A percentile compares a stretch with the other conserved stretches of the same genome.
These are phyloP conservation scores for Eucalyptus victrix DNA, from an alignment of 345 rosid species.

Conservation along the genomic window DNA sequence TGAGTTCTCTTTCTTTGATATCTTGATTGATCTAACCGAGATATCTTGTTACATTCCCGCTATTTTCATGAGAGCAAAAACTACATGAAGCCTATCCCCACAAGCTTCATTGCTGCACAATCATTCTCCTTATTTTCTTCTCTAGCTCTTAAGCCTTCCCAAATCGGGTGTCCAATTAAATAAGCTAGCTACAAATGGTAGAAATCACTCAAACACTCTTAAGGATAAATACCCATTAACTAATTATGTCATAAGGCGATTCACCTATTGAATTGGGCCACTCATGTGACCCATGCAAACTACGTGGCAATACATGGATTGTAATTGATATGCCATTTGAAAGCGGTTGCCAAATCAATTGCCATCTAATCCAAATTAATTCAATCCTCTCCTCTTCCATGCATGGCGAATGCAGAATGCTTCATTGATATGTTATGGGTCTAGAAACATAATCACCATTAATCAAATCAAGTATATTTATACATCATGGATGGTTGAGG, in stretches of 20 bases:
- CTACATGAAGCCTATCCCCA: not conserved
- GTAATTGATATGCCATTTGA: not conserved
- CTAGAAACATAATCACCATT: not conserved
- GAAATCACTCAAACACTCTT: too few relatives aligned
- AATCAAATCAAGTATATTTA: not conserved
- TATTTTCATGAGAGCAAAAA: not conserved
- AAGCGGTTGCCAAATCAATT: not conserved
- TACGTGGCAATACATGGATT: not conserved
- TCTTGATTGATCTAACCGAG: not conserved
- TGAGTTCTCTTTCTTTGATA: not conserved
- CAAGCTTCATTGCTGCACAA: not conserved
- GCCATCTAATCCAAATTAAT: not conserved
- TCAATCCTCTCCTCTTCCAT: not conserved
- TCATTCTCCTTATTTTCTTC: not conserved
- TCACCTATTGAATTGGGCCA: not conserved
- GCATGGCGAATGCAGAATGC: not conserved
- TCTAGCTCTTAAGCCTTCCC: not conserved
- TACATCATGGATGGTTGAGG: not conserved
- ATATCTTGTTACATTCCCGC: not conserved
- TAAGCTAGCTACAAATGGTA: not conserved
- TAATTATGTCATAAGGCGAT: too few relatives aligned
- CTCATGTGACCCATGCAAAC: not conserved
- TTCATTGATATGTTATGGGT: not conserved
- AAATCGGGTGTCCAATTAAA: too few relatives aligned
- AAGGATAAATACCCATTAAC: too few relatives aligned